Evolutionary conservation across 106 monocot genomes (phyloP), one percentile per base, ranked within the genome.

Genomic region (Acanthochlamys bracteata): DNA sequence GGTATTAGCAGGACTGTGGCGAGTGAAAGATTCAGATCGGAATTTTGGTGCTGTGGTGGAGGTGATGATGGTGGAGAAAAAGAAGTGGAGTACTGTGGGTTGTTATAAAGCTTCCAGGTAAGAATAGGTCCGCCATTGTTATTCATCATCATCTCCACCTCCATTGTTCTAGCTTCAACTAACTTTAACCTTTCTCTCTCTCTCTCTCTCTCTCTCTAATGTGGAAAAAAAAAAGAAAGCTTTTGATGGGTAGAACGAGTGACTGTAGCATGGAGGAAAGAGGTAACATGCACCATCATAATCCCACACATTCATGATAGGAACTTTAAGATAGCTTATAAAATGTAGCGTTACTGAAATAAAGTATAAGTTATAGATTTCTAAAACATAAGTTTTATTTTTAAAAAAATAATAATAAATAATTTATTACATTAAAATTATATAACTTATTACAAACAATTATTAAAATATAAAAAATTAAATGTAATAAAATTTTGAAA

Each of bases 41-140:
- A 20, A 11, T 45, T 43, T 13, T 21, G 60, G 70, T 55, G 74
- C 61, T 24, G 8, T 12, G 15, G 54, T 39, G 27, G 70, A 26
- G 57, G 6, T 1, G 54, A 53, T 15, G 12, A 25, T 20, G 27
- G 70, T 21, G 57, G 6, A 2, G 61, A 53, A 71, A 3, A 42
- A 41, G 41, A 45, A 17, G 16, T 13, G 23, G 66, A n/a, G 75
- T 68, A 83, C 46, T 83, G 68, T 24, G 83, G 79, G 54, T 83
- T 83, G 60, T 79, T 39, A 61, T 83, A 83, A 51, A 83, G 83
- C 60, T 82, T 80, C 80, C 80, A 80, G 47, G 4, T 55, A 14
- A 64, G 39, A 20, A 57, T 57, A 39, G 66, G 17, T 27, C 55
- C 41, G 68, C 8, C 39, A 11, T 17, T 21, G 0, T 17, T 60